phyloP scores from a whole-genome alignment of 768 basidiomycete genomes.

The Tulasnella sp. region DNA sequence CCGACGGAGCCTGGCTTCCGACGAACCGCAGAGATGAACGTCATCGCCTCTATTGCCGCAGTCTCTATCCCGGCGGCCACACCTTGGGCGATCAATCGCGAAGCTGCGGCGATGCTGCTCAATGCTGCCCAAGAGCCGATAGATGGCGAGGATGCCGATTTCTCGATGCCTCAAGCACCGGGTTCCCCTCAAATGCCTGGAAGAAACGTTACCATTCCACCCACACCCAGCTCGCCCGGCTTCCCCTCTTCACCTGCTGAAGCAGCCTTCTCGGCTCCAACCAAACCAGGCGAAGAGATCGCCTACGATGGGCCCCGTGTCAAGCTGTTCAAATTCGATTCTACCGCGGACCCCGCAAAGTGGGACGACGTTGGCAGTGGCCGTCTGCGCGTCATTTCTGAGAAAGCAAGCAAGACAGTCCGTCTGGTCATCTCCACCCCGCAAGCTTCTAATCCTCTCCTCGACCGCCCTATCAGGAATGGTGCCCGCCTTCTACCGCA shows the following conservation, averaged over 20 bases:
- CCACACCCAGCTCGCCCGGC: neutral
- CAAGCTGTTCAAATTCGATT: constrained; percentile 13
- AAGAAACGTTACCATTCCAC: neutral
- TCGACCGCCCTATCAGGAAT: neutral
- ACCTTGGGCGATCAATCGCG: constrained; percentile 19
- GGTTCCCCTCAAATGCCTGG: neutral
- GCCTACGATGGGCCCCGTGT: neutral
- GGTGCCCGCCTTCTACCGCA: neutral
- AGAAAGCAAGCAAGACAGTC: neutral
- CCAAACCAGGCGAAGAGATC: neutral
- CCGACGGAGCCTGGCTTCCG: constrained; percentile 18
- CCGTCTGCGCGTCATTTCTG: neutral
- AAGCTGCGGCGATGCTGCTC: constrained; percentile 5
- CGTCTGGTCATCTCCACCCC: neutral
- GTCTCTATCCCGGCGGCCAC: neutral
- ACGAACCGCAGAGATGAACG: neutral
- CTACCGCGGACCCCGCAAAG: neutral
- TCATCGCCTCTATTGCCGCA: neutral
- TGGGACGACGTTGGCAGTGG: constrained; percentile 9
- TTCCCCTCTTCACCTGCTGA: neutral
- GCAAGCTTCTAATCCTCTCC: too few relatives aligned
- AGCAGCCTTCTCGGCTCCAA: neutral
- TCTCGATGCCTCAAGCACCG: constrained; percentile 2
- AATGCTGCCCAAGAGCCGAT: constrained; percentile 15
- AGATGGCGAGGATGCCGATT: neutral